Base-by-base conservation (phyloP, 345 rosid genomes). In the Camelina sativa region DNA sequence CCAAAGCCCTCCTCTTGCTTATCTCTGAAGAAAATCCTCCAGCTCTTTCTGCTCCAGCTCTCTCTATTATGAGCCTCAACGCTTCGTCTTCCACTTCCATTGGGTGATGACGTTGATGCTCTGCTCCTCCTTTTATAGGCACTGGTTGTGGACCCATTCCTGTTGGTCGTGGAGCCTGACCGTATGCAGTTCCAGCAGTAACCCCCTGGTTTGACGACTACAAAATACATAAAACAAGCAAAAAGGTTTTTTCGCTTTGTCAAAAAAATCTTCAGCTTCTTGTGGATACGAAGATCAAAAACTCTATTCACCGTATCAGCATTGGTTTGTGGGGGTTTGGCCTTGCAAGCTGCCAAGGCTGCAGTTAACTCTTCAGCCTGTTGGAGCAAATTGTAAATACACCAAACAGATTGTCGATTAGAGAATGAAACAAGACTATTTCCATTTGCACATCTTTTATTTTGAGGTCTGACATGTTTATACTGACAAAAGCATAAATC, bases 281-380 rank as follows among this genome's bases (percentile, higher is more conserved):
- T 19, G 20, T 28, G 7, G 8, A 38, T 28, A 47, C 64, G 55
- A 47, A 23, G n/a, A 69, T 51, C 7, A 53, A 63, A 3, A 69
- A 40, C 4, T 7, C 10, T 65, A 34, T 85, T 90, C 77, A 96
- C 98, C 93, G 8, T 80, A 78, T 88, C 89, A 38, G 80, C 65
- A 76, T 88, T 88, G 8, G 80, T 71, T 48, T 88, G 91, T 32
- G 62, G 66, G 5, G 83, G 85, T 43, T 58, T 74, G 28, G 85
- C 92, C 82, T 89, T 96, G 83, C 94, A 82, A 76, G 97, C 97
- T 56, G 90, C 90, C 80, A 88, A 69, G 32, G 98, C 97, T 34
- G 88, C 87, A 66, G 92, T 89, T 30, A 89, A 73, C 67, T 92
- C 97, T 86, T 92, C 98, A 76, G 98, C 99, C 99, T 96, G 86